Base-by-base conservation (phyloP, 148 eudicot genomes). In the Nyssa sinensis region DNA sequence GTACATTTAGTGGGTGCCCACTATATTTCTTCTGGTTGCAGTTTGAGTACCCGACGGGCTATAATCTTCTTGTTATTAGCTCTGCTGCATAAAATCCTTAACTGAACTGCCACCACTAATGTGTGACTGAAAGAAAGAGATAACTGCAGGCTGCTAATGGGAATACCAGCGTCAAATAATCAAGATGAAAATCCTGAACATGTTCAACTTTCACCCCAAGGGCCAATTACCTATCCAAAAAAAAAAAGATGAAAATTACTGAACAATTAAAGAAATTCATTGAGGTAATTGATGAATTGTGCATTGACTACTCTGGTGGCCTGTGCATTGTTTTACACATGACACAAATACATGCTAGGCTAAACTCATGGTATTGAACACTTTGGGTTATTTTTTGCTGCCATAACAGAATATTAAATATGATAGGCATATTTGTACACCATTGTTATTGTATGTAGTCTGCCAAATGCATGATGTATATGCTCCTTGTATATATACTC, bases 1-100 rank as follows among this genome's bases (percentile, higher is more conserved):
- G 97, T 93, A 74, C 97, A 93, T 84, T 82, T 93, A 57, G 97
- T 93, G 17, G 97, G 97, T 60, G 86, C 97, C 27, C 97, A 87
- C 75, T 84, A 77, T 71, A 62, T 93, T n/a, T 76, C 93, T 59
- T 81, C 79, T 61, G 88, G 86, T 53, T 77, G 80, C 73, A 65
- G 75, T 81, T 78, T 81, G 41, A 74, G 78, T 74, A 35, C 85
- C 64, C 85, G 59, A 67, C 73, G 74, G 69, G 70, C 75, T 58
- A 55, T 86, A 11, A 25, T 79, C 24, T 75, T 80, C 66, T 59
- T 84, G 37, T 68, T 84, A 23, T 44, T 82, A 37, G 69, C 67
- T 69, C 61, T 85, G 68, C 78, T 79, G 57, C 77, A 81, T 27
- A 30, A 29, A 66, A 64, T 65, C 59, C 25, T 71, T 60, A 27